phyloP scores from a whole-genome alignment of 78 protist genomes.

The Tieghemostelium lacteum region DNA sequence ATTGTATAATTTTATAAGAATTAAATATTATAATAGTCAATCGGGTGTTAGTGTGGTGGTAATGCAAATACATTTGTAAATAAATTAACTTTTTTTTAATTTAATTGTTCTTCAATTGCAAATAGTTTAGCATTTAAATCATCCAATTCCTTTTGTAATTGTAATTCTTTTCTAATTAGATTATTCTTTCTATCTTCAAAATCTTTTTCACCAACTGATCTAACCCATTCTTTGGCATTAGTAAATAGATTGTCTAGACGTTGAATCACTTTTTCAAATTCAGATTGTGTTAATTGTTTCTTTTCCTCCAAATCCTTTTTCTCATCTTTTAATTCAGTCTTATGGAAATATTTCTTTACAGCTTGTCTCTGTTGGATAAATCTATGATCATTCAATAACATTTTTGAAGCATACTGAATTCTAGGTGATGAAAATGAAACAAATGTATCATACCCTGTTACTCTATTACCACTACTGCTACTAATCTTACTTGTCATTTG shows the following conservation, averaged over 20 bases:
- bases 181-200: slow-evolving; percentile 30
- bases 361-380: slow-evolving; percentile 36
- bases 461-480: neutral
- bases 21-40: slow-evolving; percentile 4
- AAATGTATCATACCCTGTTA: slow-evolving; percentile 12
- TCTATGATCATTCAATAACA: slow-evolving; percentile 26
- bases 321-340: slow-evolving; percentile 53
- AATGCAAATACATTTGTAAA: too few species aligned
- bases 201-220: slow-evolving; percentile 38
- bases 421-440: slow-evolving; percentile 68
- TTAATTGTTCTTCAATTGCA: slow-evolving; percentile 32
- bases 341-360: slow-evolving; percentile 47
- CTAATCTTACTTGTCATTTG: too few species aligned
- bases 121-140: neutral
- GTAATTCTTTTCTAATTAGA: slow-evolving; percentile 43
- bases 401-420: slow-evolving; percentile 15
- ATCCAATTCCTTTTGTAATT: neutral
- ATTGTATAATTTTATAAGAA: slow-evolving; percentile 25
- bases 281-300: neutral
- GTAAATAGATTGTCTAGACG: slow-evolving; percentile 45
- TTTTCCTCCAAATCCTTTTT: slow-evolving; percentile 61
- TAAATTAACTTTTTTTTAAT: too few species aligned
- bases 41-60: too few species aligned
- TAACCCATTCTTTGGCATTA: slow-evolving; percentile 45
- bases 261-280: slow-evolving; percentile 27